phyloP scores from a whole-genome alignment of 352 stramenopile species.

The Phytophthora sojae region DNA sequence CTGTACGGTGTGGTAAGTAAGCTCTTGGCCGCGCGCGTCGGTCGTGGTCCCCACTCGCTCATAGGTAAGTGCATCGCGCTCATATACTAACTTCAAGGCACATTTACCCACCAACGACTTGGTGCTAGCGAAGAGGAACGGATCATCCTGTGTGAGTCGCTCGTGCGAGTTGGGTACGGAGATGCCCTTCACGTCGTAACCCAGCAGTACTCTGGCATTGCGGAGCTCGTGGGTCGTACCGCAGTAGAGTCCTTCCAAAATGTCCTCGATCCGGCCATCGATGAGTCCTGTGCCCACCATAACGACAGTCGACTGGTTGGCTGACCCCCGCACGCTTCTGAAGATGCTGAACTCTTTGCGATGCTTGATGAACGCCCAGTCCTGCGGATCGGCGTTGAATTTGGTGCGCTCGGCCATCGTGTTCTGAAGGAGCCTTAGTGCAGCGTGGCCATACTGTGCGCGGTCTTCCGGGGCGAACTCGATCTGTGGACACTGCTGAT shows the following conservation, averaged over 20 bases:
- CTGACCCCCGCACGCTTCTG: conserved; percentile 36
- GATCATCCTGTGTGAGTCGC: conserved; percentile 33
- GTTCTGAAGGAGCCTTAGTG: conserved; percentile 31
- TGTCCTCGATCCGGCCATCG: conserved; percentile 36
- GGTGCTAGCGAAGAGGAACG: conserved; percentile 54
- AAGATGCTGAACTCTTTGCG: conserved; percentile 43
- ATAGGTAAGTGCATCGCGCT: conserved; percentile 53
- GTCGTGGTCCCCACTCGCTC: conserved; percentile 46
- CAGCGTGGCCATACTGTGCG: conserved; percentile 32
- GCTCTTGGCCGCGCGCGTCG: conserved; percentile 40
- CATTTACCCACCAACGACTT: conserved; percentile 49
- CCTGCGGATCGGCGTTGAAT: conserved; percentile 33
- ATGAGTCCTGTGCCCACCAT: conserved; percentile 42
- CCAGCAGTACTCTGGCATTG: conserved; percentile 41
- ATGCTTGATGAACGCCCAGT: conserved; percentile 45
- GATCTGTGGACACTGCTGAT: conserved; percentile 35
- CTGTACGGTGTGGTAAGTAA: conserved; percentile 52
- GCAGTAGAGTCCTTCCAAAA: conserved; percentile 56
- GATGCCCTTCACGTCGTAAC: conserved; percentile 42
- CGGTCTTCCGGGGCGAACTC: conserved; percentile 24
- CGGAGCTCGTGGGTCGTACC: conserved; percentile 53
- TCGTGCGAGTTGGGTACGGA: conserved; percentile 41
- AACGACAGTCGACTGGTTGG: conserved; percentile 37
- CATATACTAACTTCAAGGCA: conserved; percentile 36
- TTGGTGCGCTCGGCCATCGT: conserved; percentile 36